phyloP scores from a whole-genome alignment of 2,329 filamentous ascomycete genomes.

The Calycina herbarum region DNA sequence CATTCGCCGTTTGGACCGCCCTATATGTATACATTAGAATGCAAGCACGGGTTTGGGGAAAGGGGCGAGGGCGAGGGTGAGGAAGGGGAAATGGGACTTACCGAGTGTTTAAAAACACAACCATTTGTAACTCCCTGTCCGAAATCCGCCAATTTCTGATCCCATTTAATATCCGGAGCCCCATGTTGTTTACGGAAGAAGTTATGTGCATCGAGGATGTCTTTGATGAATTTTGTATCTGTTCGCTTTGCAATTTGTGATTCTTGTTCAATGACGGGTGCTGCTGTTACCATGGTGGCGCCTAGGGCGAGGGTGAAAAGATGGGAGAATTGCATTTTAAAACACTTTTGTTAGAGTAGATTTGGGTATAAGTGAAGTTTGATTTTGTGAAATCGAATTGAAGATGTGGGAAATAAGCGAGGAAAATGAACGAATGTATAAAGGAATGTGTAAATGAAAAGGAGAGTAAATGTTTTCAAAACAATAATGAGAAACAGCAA shows the following conservation, averaged over 20 bases:
- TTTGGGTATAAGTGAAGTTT: neutral
- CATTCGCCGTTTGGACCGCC: neutral
- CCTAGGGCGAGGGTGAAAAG: neutral
- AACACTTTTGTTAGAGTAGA: neutral
- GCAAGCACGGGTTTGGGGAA: no score
- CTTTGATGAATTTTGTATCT: neutral
- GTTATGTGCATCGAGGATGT: constrained; percentile 6
- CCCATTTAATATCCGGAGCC: neutral
- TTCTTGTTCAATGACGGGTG: neutral
- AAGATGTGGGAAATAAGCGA: neutral
- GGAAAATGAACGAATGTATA: no score
- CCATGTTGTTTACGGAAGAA: constrained; percentile 11
- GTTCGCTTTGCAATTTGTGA: neutral
- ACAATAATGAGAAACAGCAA: no score
- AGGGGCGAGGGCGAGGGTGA: no score
- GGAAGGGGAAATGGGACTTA: neutral
- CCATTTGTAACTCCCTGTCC: neutral
- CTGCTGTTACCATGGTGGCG: neutral
- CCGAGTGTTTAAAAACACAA: neutral
- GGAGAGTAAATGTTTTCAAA: no score
- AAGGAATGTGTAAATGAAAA: no score
- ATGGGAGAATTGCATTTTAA: neutral
- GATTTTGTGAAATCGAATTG: neutral
- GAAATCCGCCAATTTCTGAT: neutral
- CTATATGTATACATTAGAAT: neutral